Base-by-base conservation (phyloP, 306 rosid species). In the Rosa rugosa region DNA sequence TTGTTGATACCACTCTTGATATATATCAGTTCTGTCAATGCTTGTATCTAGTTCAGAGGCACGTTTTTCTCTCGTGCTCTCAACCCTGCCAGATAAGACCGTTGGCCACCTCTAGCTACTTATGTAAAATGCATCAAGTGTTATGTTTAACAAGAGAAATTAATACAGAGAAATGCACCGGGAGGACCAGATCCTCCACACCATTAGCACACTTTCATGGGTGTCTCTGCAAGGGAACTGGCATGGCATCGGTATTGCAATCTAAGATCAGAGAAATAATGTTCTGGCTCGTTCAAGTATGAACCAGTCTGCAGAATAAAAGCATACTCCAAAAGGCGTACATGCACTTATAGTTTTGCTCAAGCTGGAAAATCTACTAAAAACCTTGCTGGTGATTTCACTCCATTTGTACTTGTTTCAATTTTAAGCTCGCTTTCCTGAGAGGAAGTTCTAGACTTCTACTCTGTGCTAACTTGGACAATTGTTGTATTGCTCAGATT, bases 11-110 rank as follows among this genome's bases (percentile, higher is more conserved):
- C 60, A 22, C 31, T 69, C 46, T 17, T 71, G 22, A n/a, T n/a
- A n/a, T n/a, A 8, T 51, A 14, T 6, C 73, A 70, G 38, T 72
- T 27, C 34, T 56, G 8, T 44, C 50, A 20, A 34, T 10, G 56
- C 51, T 59, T 73, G 65, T 47, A 7, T 34, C 10, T 67, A 73
- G 68, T n/a, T 82, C 73, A 69, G 80, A 83, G 57, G 76, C 73
- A 4, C 45, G 54, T 20, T 13, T 31, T 59, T 40, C 79, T 25
- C 75, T 46, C 3, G 46, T 23, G 31, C 57, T 69, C 65, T 46
- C 77, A 82, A 45, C 53, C 34, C 46, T 44, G 41, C 81, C 68
- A 25, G 36, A 36, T 45, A 44, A 46, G 40, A 67, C 69, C 13
- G 31, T 57, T 18, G 4, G 36, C 8, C 45, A 23, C 25, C 17